Evolutionary conservation across 371 early-diverging fungal species (phyloP).

Genomic region (Syncephalastrum contaminatum): DNA sequence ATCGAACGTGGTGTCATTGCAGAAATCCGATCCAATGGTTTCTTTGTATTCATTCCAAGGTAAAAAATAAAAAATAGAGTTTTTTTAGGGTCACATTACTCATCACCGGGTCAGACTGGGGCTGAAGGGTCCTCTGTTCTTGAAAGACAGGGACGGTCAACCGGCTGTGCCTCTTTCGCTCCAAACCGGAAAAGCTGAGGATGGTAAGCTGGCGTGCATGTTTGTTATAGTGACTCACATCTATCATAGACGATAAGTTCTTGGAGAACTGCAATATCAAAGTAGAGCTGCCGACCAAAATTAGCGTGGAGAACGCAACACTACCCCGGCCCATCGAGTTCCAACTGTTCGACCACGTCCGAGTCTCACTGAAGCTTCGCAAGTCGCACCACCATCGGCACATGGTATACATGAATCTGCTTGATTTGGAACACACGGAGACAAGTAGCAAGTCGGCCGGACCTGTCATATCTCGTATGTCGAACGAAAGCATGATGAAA

Average conservation of each 20-base stretch:
- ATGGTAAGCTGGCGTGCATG: conserved; percentile 19
- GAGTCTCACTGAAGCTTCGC: conserved; percentile 55
- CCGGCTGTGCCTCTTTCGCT: conserved; percentile 58
- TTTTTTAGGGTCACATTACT: not conserved
- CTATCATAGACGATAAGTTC: conserved; percentile 20
- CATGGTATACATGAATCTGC: conserved; percentile 58
- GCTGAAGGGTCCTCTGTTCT: conserved; percentile 68
- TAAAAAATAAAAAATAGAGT: conserved; percentile 17
- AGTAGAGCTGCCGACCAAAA: conserved; percentile 12
- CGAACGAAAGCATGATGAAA: conserved; percentile 14
- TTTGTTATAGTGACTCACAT: not conserved
- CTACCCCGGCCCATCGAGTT: conserved; percentile 44
- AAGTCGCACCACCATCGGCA: conserved; percentile 64
- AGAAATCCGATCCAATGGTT: conserved; percentile 74
- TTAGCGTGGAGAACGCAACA: conserved; percentile 19
- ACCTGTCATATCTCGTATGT: conserved; percentile 1
- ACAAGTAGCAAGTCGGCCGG: conserved; percentile 10
- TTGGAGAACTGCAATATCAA: conserved; percentile 29
- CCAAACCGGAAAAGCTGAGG: conserved; percentile 44
- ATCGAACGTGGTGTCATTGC: conserved; percentile 69
- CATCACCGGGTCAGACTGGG: conserved; percentile 42
- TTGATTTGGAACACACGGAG: conserved; percentile 36
- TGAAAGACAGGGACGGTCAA: conserved; percentile 58
- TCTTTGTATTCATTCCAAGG: conserved; percentile 72
- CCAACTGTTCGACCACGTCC: conserved; percentile 59